Conservation (phyloP, 352 stramenopile genomes). For the Pythium sp. region DNA sequence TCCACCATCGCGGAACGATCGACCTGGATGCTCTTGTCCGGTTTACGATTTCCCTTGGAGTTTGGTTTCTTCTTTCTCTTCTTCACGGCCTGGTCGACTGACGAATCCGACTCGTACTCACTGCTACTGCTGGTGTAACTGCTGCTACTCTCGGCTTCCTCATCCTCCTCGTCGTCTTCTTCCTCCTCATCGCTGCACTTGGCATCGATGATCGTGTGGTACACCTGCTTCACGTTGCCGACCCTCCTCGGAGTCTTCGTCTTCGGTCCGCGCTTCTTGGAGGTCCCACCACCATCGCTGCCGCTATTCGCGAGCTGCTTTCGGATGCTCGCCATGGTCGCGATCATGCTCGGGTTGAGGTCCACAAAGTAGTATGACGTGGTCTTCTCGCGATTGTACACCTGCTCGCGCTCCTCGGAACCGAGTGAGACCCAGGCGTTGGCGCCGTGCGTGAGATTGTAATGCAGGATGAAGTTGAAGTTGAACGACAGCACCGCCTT, state of each 20-base stretch:
- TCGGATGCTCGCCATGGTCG: background rate
- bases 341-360: conserved; percentile 3
- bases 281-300: background rate
- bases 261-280: background rate
- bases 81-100: background rate
- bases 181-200: background rate
- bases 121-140: background rate
- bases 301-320: background rate
- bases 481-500: conserved; percentile 6
- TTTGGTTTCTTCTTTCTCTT: background rate
- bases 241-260: background rate
- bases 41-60: background rate
- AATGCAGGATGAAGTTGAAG: conserved; percentile 12
- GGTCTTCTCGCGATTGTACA: conserved; percentile 9
- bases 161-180: background rate
- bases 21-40: background rate
- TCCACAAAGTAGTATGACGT: conserved; percentile 10
- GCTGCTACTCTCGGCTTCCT: background rate
- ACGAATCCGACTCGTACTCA: background rate
- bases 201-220: background rate
- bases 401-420: background rate
- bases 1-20: background rate
- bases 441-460: conserved; percentile 5
- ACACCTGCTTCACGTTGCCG: background rate
- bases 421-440: conserved; percentile 7